Evolutionary conservation across 2,329 filamentous ascomycete genomes (phyloP), one percentile per base, ranked within the genome.

Genomic region (Calonectria pseudoturangicola): DNA sequence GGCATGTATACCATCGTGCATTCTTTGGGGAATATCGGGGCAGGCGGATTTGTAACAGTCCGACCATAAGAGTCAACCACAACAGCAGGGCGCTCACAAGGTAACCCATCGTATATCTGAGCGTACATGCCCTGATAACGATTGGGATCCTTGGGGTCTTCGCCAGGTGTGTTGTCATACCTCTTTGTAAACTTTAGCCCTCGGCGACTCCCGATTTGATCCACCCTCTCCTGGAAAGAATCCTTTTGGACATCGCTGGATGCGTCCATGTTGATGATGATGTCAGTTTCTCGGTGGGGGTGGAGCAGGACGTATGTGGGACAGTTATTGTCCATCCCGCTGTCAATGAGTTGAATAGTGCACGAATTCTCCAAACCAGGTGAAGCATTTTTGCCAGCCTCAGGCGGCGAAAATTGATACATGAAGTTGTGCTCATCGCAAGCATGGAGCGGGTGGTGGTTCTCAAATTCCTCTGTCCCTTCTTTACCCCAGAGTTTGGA

Each of bases 251-350:
- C 70, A 43, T 72, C 70, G 28, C 70, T 72, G 27, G 70, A 72
- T 16, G 70, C 70, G 27, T 72, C 70, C 65, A 72, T 68, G 47
- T 72, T 72, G 47, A 72, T 72, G 18, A 72, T 72, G 16, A 72
- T 62, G 25, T 72, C 70, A 2, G 43, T 54, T 28, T 65, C 58
- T 43, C 70, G 56, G 6, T 47, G 30, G 4, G 70, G 70, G 27
- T 72, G 65, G 16, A 72, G 64, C 10, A 72, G 28, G 4, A 72
- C 70, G 18, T 72, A 72, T 15, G 70, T 72, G 7, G 70, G 65
- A 25, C 65, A 72, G 21, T 72, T 72, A 28, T 72, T 72, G 16
- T 72, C 70, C 70, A 72, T 68, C n/a, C 70, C 70, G 18, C 70
- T 72, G 30, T 72, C 70, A 54, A 72, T 68, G 3, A 72, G 65